Conservation (phyloP, 176 grass and related monocot species). For the Cymbopogon citratus region DNA sequence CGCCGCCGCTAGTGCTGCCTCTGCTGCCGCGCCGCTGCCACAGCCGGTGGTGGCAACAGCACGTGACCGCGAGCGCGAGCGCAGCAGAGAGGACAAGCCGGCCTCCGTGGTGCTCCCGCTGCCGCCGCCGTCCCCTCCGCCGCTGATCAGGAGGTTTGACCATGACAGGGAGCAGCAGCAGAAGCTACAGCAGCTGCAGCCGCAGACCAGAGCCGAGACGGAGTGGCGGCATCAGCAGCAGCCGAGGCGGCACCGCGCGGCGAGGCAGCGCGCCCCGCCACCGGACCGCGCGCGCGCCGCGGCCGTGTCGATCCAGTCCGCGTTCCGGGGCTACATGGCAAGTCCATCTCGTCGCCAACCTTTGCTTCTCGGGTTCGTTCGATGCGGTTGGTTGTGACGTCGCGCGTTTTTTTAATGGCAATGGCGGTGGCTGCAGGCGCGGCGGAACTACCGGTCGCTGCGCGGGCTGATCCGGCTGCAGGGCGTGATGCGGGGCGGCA, state of each 20-base stretch:
- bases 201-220: conserved; percentile 28
- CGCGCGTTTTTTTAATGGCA: neutral
- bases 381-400: neutral
- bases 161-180: conserved; percentile 50
- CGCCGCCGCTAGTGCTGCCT: neutral
- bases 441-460: conserved; percentile 73
- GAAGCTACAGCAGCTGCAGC: conserved; percentile 27
- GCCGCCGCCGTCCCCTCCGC: conserved; percentile 43
- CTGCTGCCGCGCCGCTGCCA: neutral
- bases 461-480: conserved; percentile 80
- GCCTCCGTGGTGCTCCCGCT: conserved; percentile 29
- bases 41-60: neutral
- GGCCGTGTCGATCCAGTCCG: conserved; percentile 68
- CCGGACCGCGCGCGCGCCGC: conserved; percentile 47
- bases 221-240: conserved; percentile 41
- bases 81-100: neutral
- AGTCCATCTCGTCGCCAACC: neutral
- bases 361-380: neutral
- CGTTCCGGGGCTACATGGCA: conserved; percentile 67
- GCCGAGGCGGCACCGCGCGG: conserved; percentile 12
- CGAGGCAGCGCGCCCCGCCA: conserved; percentile 26
- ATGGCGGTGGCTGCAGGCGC: conserved; percentile 26
- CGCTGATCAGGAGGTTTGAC: conserved; percentile 50
- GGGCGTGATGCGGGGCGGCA: conserved; percentile 55
- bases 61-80: conserved; percentile 20